These are phyloP conservation scores for Trametes maxima DNA, from an alignment of 768 basidiomycete genomes.

Conservation along the genomic window DNA sequence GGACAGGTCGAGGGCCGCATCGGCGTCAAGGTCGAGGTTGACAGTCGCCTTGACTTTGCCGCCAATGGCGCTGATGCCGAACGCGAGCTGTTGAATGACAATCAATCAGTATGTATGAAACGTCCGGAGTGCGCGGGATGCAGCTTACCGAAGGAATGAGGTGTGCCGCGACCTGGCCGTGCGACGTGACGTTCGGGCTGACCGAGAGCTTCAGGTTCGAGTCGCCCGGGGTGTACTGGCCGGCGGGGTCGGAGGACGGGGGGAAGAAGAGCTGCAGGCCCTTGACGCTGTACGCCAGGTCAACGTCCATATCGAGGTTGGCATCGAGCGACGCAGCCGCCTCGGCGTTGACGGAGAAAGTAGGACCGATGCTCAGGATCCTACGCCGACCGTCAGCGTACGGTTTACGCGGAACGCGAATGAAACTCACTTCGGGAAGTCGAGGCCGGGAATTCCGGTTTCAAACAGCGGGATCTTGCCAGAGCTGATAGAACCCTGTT, in stretches of 20 bases:
- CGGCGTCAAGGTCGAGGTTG: constrained; percentile 43
- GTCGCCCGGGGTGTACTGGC: constrained; percentile 11
- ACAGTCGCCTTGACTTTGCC: constrained; percentile 40
- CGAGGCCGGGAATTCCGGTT: constrained; percentile 49
- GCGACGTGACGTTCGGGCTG: constrained; percentile 42
- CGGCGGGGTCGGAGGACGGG: constrained; percentile 30
- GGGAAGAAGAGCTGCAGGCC: constrained; percentile 50
- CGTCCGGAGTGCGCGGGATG: not conserved
- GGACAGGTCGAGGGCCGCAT: constrained; percentile 31
- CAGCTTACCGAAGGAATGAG: constrained; percentile 43
- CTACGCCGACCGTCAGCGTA: constrained; percentile 27
- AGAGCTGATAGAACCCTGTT: constrained; percentile 43
- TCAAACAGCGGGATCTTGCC: constrained; percentile 45
- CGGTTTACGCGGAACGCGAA: not conserved
- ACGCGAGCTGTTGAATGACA: constrained; percentile 33
- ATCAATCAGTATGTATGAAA: not conserved
- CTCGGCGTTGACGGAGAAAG: constrained; percentile 45
- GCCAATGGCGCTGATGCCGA: constrained; percentile 47
- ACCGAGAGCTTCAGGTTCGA: constrained; percentile 46
- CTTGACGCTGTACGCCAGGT: constrained; percentile 45
- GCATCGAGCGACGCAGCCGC: constrained; percentile 36
- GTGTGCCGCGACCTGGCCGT: constrained; percentile 48
- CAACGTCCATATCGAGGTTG: constrained; percentile 44
- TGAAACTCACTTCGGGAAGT: constrained; percentile 49
- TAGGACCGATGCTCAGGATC: constrained; percentile 50